Conservation (phyloP, 306 rosid species). For the Cucurbita argyrosperma region DNA sequence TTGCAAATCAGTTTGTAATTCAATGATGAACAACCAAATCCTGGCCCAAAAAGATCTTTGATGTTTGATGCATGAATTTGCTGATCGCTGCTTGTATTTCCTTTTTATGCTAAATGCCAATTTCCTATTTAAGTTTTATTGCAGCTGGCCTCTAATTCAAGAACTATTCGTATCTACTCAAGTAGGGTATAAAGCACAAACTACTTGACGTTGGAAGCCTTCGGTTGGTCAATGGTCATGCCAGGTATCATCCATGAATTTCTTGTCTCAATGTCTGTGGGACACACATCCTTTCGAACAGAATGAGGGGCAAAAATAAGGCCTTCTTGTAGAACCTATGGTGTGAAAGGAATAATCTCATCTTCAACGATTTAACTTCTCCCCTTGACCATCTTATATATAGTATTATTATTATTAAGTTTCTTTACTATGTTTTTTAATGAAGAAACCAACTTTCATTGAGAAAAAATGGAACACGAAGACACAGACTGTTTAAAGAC, state of each 20-base stretch:
- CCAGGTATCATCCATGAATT: background rate
- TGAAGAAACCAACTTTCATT: too few relatives aligned
- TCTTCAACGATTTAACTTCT: too few relatives aligned
- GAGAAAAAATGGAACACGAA: too few relatives aligned
- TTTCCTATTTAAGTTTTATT: background rate
- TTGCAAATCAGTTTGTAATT: background rate
- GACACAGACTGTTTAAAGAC: too few relatives aligned
- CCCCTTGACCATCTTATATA: too few relatives aligned
- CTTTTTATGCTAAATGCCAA: background rate
- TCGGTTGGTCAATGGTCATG: background rate
- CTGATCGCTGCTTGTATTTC: background rate
- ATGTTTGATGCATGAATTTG: background rate
- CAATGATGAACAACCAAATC: background rate
- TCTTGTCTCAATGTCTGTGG: background rate
- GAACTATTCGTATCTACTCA: background rate
- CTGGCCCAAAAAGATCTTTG: background rate
- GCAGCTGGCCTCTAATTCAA: background rate
- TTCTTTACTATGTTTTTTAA: too few relatives aligned
- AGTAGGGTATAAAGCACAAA: background rate
- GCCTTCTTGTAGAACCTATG: too few relatives aligned
- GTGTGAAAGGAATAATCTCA: too few relatives aligned
- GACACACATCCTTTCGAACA: background rate
- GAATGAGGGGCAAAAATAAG: too few relatives aligned
- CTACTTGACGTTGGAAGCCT: background rate
- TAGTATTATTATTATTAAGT: too few relatives aligned